A percentile compares a stretch with the other conserved stretches of the same genome.
These are phyloP conservation scores for Blastomyces percursus DNA, from an alignment of 2,329 filamentous ascomycete species.

Conservation along the genomic window DNA sequence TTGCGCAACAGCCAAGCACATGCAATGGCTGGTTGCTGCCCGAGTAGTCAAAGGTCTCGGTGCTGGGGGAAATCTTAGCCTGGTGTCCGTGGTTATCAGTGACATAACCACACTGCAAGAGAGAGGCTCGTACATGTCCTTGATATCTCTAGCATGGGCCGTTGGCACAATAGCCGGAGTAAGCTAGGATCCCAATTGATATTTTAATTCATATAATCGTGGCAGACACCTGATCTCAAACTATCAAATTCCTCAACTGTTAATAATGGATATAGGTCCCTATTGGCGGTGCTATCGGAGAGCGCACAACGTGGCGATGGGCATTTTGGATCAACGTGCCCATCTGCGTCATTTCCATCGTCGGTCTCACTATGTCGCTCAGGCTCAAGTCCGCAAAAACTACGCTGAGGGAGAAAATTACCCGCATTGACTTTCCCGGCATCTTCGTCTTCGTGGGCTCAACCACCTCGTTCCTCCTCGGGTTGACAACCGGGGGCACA, in stretches of 20 bases:
- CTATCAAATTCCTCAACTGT: neutral
- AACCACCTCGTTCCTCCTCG: conserved; percentile 22
- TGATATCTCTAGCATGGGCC: conserved; percentile 38
- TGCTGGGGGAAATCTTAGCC: conserved; percentile 38
- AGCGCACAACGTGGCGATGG: conserved; percentile 42
- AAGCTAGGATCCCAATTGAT: neutral
- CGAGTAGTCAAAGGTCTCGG: conserved; percentile 42
- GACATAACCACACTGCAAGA: conserved; percentile 40
- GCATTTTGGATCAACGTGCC: conserved; percentile 48
- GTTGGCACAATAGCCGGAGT: conserved; percentile 22
- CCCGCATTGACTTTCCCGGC: conserved; percentile 23
- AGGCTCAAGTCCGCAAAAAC: conserved; percentile 32
- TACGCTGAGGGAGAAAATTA: conserved; percentile 41
- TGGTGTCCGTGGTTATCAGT: conserved; percentile 41
- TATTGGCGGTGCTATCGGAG: conserved; percentile 25
- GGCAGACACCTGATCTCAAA: neutral
- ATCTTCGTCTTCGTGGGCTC: conserved; percentile 21
- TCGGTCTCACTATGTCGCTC: conserved; percentile 36
- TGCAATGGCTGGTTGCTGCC: conserved; percentile 38
- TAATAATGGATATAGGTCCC: conserved; percentile 1
- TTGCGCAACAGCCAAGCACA: conserved; percentile 30
- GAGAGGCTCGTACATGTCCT: conserved; percentile 36
- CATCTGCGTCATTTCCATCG: conserved; percentile 39
- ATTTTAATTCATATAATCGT: conserved; percentile 7
- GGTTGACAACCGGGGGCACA: conserved; percentile 24